These are phyloP conservation scores for Sequoia sempervirens DNA, from an alignment of 75 land plant species.

Conservation along the genomic window DNA sequence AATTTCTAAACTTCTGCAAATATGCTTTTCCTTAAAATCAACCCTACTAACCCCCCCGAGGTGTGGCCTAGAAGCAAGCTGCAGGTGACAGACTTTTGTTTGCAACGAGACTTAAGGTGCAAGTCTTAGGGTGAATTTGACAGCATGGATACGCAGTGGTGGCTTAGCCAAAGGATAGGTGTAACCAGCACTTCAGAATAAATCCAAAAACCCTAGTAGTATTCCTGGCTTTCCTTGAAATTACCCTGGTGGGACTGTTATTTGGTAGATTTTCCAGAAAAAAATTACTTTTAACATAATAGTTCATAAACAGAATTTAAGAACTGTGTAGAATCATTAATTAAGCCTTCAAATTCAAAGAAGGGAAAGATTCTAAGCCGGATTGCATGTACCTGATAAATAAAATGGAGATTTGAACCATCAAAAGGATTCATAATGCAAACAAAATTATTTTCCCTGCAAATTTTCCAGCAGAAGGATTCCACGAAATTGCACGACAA, in stretches of 20 bases:
- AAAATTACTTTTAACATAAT: not conserved
- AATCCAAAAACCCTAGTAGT: not conserved
- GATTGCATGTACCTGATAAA: constrained; percentile 6
- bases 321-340: not conserved
- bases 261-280: not conserved
- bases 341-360: not conserved
- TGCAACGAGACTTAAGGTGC: not conserved
- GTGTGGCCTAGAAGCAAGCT: not conserved
- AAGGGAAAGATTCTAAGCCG: not conserved
- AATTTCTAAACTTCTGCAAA: not conserved
- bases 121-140: not conserved
- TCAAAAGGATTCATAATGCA: constrained; percentile 6
- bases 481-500: constrained; percentile 2
- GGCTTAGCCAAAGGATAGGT: not conserved
- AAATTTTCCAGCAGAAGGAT: constrained; percentile 13
- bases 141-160: not conserved
- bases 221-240: not conserved
- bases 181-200: not conserved
- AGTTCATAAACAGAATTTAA: not conserved
- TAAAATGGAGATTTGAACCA: not conserved
- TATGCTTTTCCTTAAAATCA: not conserved
- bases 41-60: not conserved
- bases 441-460: constrained; percentile 1
- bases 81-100: not conserved
- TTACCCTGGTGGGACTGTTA: not conserved